A percentile compares a stretch with the other conserved stretches of the same genome.
phyloP scores from a whole-genome alignment of 148 eudicot genomes.

The Dianthus caryophyllus region DNA sequence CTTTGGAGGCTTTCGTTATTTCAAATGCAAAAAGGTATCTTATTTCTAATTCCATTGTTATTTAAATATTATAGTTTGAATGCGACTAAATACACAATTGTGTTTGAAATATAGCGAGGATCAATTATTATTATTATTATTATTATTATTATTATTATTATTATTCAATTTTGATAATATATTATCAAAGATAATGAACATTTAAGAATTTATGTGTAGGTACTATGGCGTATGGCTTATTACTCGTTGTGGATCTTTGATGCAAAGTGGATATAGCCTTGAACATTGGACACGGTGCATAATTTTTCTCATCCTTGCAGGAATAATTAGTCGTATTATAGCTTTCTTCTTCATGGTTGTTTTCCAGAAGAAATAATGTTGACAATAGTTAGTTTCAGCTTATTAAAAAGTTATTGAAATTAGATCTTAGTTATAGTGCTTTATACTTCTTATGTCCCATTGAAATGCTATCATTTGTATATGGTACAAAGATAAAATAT shows the following conservation, averaged over 20 bases:
- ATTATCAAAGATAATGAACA: not conserved
- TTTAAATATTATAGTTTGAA: too few species aligned
- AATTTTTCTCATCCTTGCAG: slow-evolving; percentile 41
- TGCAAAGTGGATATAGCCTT: slow-evolving; percentile 54
- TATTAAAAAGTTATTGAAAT: not conserved
- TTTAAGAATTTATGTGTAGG: slow-evolving; percentile 26
- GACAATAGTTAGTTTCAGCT: not conserved
- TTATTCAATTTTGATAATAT: not conserved
- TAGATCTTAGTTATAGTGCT: not conserved
- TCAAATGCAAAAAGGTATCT: slow-evolving; percentile 84
- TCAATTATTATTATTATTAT: too few species aligned
- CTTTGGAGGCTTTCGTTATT: slow-evolving; percentile 80
- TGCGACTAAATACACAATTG: too few species aligned
- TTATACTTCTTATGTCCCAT: too few species aligned
- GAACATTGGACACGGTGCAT: slow-evolving; percentile 53
- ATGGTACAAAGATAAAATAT: too few species aligned
- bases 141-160: too few species aligned
- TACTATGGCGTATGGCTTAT: slow-evolving; percentile 89
- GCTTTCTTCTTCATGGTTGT: slow-evolving; percentile 61
- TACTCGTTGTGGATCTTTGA: slow-evolving; percentile 71
- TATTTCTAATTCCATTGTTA: too few species aligned
- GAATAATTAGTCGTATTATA: slow-evolving; percentile 47
- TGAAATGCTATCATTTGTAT: too few species aligned
- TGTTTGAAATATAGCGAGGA: too few species aligned
- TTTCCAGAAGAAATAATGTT: slow-evolving; percentile 50